Evolutionary conservation across 345 rosid genomes (phyloP).

Genomic region (Draba incana): DNA sequence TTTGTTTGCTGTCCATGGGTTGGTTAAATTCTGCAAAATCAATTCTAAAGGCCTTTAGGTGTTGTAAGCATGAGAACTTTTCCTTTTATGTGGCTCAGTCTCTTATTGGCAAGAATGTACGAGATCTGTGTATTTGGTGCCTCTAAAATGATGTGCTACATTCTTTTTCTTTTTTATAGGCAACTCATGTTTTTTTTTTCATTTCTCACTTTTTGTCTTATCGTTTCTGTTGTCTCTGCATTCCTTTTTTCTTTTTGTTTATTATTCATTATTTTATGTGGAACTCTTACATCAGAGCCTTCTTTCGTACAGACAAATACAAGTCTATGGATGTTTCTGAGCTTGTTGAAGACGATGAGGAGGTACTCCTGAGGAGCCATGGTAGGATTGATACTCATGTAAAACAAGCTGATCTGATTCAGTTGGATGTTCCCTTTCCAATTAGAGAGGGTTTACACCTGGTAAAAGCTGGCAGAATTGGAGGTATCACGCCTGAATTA

Average conservation of each 20-base stretch:
- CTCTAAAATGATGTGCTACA: conserved; percentile 4
- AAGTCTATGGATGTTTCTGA: conserved; percentile 59
- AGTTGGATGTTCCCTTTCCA: conserved; percentile 49
- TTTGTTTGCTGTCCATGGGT: conserved; percentile 10
- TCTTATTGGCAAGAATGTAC: conserved; percentile 7
- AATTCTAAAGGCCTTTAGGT: conserved; percentile 20
- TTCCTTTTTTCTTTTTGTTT: conserved; percentile 21
- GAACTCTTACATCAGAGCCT: conserved; percentile 19
- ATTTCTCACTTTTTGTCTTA: conserved; percentile 7
- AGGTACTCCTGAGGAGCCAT: conserved; percentile 62
- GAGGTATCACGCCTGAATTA: conserved; percentile 43
- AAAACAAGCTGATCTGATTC: conserved; percentile 42
- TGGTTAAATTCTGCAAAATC: conserved; percentile 23
- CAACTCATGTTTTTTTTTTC: conserved; percentile 10
- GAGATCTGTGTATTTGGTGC: conserved; percentile 23
- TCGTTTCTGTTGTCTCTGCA: conserved; percentile 18
- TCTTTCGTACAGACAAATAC: conserved; percentile 62
- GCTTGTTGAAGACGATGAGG: conserved; percentile 91
- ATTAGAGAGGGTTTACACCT: conserved; percentile 45
- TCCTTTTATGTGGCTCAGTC: conserved; percentile 13
- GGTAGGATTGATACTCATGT: conserved; percentile 47
- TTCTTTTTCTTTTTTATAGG: conserved; percentile 5
- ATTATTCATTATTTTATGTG: conserved; percentile 3
- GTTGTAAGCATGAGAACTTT: conserved; percentile 14
- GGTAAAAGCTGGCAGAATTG: conserved; percentile 45